A percentile compares a stretch with the other conserved stretches of the same genome.
Evolutionary conservation across 768 basidiomycete genomes (phyloP).

Genomic region (Lanmaoa rubissima): DNA sequence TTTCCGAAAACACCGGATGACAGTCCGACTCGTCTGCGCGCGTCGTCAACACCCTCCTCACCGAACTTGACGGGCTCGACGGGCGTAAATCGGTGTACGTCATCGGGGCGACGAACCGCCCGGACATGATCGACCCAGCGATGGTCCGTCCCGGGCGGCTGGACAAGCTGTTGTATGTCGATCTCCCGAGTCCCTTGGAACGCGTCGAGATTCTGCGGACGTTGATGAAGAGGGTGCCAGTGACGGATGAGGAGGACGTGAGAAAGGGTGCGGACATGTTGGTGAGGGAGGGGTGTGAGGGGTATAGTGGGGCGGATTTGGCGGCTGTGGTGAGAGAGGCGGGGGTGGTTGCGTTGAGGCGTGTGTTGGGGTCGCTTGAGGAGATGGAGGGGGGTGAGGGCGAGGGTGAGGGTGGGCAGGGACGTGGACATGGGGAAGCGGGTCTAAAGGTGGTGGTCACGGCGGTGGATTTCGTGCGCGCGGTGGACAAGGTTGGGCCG

Average conservation of each 20-base stretch:
- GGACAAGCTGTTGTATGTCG: constrained; percentile 92
- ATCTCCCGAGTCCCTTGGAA: constrained; percentile 71
- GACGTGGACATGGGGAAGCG: not conserved
- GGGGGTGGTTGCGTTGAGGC: constrained; percentile 77
- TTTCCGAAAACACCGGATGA: not conserved
- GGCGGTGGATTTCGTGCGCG: not conserved
- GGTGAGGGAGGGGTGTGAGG: constrained; percentile 66
- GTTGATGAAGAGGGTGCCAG: constrained; percentile 66
- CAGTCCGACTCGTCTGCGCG: constrained; percentile 89
- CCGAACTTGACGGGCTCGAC: constrained; percentile 91
- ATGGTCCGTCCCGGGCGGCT: constrained; percentile 96
- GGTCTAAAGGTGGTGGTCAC: not conserved
- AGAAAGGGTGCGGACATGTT: constrained; percentile 41
- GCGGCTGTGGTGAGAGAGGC: constrained; percentile 88
- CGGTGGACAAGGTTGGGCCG: not conserved
- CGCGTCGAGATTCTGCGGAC: constrained; percentile 84
- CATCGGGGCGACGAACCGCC: constrained; percentile 91
- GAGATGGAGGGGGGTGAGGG: constrained; percentile 41
- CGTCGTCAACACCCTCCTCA: constrained; percentile 88
- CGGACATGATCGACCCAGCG: constrained; percentile 97
- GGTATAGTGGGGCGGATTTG: constrained; percentile 90
- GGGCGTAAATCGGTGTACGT: constrained; percentile 86
- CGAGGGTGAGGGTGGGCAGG: constrained; percentile 5
- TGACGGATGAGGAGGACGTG: constrained; percentile 30
- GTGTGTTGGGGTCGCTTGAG: constrained; percentile 66